Percentiles rank a stretch among this genome's conserved stretches.
phyloP scores from a whole-genome alignment of 1,139 yeast genomes.

The Suhomyces panamericanus region DNA sequence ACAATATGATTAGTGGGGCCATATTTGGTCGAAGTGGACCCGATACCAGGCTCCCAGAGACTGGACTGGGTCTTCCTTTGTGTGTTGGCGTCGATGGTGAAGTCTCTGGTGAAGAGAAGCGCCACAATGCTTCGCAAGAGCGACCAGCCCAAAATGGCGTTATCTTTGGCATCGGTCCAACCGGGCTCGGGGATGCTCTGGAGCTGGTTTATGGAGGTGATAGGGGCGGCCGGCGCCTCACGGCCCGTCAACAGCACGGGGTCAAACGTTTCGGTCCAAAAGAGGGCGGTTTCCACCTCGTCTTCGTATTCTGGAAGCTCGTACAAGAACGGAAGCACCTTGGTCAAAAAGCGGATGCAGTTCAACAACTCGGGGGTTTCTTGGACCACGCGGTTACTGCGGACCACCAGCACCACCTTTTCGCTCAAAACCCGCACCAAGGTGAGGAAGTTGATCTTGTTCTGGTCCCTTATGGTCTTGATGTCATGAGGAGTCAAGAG shows the following conservation, averaged over 20 bases:
- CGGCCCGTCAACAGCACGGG: slow-evolving; percentile 23
- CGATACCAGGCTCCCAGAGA: slow-evolving; percentile 82
- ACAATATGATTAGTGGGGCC: slow-evolving; percentile 48
- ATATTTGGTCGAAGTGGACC: slow-evolving; percentile 40
- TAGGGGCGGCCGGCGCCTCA: neutral
- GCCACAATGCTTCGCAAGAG: slow-evolving; percentile 1
- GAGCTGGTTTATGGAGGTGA: slow-evolving; percentile 3
- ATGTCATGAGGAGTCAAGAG: slow-evolving; percentile 57
- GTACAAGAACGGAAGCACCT: slow-evolving; percentile 65
- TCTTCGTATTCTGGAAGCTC: slow-evolving; percentile 45
- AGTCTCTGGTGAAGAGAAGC: slow-evolving; percentile 60
- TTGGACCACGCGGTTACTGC: slow-evolving; percentile 1
- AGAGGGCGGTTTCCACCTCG: slow-evolving; percentile 41
- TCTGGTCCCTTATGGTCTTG: slow-evolving; percentile 57
- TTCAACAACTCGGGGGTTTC: slow-evolving; percentile 39
- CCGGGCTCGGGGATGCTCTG: slow-evolving; percentile 2
- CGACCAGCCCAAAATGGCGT: slow-evolving; percentile 29
- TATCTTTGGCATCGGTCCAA: slow-evolving; percentile 1
- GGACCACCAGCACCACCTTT: slow-evolving; percentile 27
- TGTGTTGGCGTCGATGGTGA: slow-evolving; percentile 43
- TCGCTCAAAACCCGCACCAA: slow-evolving; percentile 46
- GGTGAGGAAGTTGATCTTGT: slow-evolving; percentile 54
- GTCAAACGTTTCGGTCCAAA: slow-evolving; percentile 30
- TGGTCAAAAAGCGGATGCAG: slow-evolving; percentile 65
- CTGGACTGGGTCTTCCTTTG: slow-evolving; percentile 11